phyloP scores from a whole-genome alignment of 2,329 filamentous ascomycete genomes.

The Pseudogymnoascus sp. region DNA sequence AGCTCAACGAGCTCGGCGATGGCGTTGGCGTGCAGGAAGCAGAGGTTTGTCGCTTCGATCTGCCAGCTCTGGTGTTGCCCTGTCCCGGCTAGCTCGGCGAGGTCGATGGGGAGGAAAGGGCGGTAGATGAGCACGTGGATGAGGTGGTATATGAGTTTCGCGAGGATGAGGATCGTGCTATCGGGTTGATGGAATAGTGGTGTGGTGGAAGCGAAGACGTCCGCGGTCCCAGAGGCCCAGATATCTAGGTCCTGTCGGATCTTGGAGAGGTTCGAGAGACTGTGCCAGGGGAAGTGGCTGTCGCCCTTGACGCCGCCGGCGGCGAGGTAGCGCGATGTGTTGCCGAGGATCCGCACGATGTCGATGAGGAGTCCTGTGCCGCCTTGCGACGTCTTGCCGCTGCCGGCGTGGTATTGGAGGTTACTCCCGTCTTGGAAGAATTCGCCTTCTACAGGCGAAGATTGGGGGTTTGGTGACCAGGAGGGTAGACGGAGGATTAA shows the following conservation, averaged over 20 bases:
- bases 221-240: constrained; percentile 76
- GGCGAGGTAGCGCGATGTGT: constrained; percentile 76
- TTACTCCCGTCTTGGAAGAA: constrained; percentile 58
- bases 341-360: constrained; percentile 73
- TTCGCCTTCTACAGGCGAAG: constrained; percentile 42
- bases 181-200: constrained; percentile 70
- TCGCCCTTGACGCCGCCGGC: constrained; percentile 83
- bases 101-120: constrained; percentile 77
- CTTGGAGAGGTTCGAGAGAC: constrained; percentile 75
- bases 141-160: constrained; percentile 80
- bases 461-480: constrained; percentile 48
- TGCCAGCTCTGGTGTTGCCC: constrained; percentile 90
- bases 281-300: constrained; percentile 86
- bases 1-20: constrained; percentile 77
- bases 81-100: constrained; percentile 70
- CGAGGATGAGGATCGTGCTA: constrained; percentile 70
- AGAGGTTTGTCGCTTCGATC: constrained; percentile 82
- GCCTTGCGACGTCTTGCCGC: constrained; percentile 64
- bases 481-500: constrained; percentile 70
- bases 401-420: constrained; percentile 62
- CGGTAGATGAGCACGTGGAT: constrained; percentile 83
- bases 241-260: constrained; percentile 79
- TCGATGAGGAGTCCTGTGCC: constrained; percentile 77
- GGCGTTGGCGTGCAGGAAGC: constrained; percentile 79
- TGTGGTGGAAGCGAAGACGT: constrained; percentile 69